Conservation (phyloP, 176 grass and related monocot species). For the Zea luxurians region DNA sequence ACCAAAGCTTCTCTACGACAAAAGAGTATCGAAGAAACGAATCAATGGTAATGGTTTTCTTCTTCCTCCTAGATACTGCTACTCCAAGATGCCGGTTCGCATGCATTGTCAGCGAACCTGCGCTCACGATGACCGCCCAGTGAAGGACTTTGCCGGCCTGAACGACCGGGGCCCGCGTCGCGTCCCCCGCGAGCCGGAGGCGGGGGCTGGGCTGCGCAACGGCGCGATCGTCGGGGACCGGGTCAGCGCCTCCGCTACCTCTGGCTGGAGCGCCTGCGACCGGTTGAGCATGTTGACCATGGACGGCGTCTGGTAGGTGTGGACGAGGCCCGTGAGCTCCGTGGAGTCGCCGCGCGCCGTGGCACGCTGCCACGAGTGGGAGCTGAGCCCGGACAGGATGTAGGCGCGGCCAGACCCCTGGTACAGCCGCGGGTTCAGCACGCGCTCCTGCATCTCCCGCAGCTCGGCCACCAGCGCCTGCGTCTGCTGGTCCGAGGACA, state of each 20-base stretch:
- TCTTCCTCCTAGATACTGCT: neutral
- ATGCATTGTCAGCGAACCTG: too few relatives aligned
- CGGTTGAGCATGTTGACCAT: constrained; percentile 57
- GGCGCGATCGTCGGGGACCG: neutral
- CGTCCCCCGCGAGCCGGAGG: neutral
- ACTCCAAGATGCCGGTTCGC: neutral
- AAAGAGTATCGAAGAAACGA: neutral
- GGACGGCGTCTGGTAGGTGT: constrained; percentile 52
- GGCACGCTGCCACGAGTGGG: constrained; percentile 56
- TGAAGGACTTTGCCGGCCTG: constrained; percentile 15
- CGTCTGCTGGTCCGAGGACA: constrained; percentile 20
- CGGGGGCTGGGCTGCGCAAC: neutral
- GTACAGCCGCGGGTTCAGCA: constrained; percentile 37
- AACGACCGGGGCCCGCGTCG: neutral
- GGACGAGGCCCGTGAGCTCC: constrained; percentile 25
- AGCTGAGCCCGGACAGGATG: constrained; percentile 51
- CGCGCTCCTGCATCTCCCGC: constrained; percentile 54
- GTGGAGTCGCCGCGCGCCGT: constrained; percentile 51
- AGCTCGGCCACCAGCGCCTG: constrained; percentile 47
- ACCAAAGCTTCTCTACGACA: neutral
- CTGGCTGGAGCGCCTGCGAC: constrained; percentile 39
- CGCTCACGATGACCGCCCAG: neutral
- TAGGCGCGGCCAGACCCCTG: constrained; percentile 50
- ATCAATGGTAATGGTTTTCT: neutral
- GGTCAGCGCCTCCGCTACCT: constrained; percentile 18